Base-by-base conservation (phyloP, 768 basidiomycete genomes). In the Tylopilus balloui region DNA sequence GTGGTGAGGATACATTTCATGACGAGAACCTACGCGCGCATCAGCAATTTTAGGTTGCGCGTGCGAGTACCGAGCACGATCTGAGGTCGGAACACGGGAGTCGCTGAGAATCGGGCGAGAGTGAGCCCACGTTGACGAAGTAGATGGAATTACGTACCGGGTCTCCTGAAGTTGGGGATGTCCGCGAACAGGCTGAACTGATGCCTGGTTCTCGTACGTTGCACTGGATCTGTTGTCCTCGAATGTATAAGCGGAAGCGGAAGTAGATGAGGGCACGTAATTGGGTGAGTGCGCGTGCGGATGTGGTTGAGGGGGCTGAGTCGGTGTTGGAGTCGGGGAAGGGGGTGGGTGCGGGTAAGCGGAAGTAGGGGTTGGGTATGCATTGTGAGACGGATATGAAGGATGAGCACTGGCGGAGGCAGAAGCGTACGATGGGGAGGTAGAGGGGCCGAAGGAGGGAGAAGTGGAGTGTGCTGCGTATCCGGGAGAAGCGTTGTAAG, bases 291-390 rank as follows among this genome's bases (percentile, higher is more conserved):
- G 50, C 2, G 47, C n/a, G n/a, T 60, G 60, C 0, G 48, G 6
- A n/a, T 57, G 57, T 6, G 45, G 42, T 14, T 64, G 63, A 2
- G 52, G 39, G 13, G 53, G 51, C 40, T 64, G 64, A 14, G 65
- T 66, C 45, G 64, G 63, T 14, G 63, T 65, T 42, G 63, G 63
- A 6, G 63, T 64, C 41, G 63, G 63, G 1, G 63, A 65, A n/a
- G 62, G 59, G 6, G 64, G 62, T 1, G 59, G 64, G 10, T 51
- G 58, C 19, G 61, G 62, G 48, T 51, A 64, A 13, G 62, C 64
- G 29, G 64, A 64, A 14, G 64, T 62, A 25, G 62, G 62, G 8
- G 63, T 59, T 34, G 53, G 51, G 34, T 60, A 64, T 25, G 53
- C 14, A 21, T 53, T 52, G 14, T 54, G 58, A 36, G 59, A 47